phyloP scores from a whole-genome alignment of 1,139 yeast species.

The Saccharomyces hybrid region DNA sequence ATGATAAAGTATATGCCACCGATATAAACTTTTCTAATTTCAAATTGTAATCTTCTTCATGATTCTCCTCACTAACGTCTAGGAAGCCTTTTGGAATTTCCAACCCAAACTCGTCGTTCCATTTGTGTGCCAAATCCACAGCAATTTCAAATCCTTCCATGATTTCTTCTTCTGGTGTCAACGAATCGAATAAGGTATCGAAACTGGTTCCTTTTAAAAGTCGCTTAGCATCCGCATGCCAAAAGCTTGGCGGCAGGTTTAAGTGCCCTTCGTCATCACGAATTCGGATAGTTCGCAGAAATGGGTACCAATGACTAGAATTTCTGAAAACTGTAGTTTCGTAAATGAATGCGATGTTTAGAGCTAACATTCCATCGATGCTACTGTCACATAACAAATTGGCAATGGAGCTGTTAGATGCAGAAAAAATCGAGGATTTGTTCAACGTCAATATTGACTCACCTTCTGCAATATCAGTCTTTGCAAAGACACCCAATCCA shows the following conservation, averaged over 20 bases:
- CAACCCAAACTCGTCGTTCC: conserved; percentile 30
- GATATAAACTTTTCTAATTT: conserved; percentile 43
- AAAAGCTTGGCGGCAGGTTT: conserved; percentile 54
- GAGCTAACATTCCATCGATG: conserved; percentile 57
- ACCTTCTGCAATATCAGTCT: conserved; percentile 34
- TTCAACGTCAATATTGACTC: conserved; percentile 34
- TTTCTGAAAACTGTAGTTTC: conserved; percentile 47
- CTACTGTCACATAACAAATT: conserved; percentile 56
- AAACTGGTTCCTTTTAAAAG: conserved; percentile 52
- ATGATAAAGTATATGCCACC: conserved; percentile 51
- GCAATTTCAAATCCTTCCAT: conserved; percentile 47
- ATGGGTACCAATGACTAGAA: conserved; percentile 70
- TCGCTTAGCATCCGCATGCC: conserved; percentile 47
- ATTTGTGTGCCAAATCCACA: conserved; percentile 40
- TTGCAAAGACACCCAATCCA: conserved; percentile 72
- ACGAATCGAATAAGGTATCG: conserved; percentile 50
- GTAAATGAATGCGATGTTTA: conserved; percentile 63
- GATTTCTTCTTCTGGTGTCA: conserved; percentile 40
- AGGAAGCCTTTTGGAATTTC: conserved; percentile 36
- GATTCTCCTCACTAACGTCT: conserved; percentile 15
- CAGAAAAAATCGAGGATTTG: conserved; percentile 47
- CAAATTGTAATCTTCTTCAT: conserved; percentile 11
- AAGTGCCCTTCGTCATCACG: conserved; percentile 34
- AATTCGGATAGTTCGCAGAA: conserved; percentile 44
- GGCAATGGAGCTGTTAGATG: conserved; percentile 56